Conservation (phyloP, 2,329 filamentous ascomycete species). For the Xylaria arbuscula region DNA sequence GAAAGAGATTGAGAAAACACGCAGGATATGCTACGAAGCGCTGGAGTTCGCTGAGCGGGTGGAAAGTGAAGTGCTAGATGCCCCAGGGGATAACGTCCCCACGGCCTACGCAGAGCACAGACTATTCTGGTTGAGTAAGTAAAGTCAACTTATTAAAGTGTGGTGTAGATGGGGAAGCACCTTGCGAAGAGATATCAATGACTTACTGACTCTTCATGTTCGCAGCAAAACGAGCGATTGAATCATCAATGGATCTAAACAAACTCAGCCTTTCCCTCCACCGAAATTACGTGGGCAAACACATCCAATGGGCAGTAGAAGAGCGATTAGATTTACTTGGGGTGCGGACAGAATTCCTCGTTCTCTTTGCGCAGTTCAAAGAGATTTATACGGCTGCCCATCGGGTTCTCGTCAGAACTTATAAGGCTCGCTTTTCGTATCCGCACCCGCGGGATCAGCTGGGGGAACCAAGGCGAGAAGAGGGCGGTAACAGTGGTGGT, state of each 20-base stretch:
- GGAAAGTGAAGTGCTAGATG: slow-evolving; percentile 4
- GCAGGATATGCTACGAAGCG: not conserved
- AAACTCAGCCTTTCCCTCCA: not conserved
- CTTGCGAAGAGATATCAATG: too few relatives aligned
- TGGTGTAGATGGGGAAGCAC: not conserved
- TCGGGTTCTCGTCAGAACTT: not conserved
- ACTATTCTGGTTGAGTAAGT: slow-evolving; percentile 19
- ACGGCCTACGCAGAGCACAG: slow-evolving; percentile 19
- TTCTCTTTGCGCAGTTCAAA: not conserved
- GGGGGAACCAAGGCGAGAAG: too few relatives aligned
- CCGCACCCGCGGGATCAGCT: too few relatives aligned
- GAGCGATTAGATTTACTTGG: not conserved
- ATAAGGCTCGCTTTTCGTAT: too few relatives aligned
- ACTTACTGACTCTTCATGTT: not conserved
- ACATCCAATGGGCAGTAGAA: not conserved
- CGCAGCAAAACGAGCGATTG: not conserved
- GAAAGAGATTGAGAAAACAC: not conserved
- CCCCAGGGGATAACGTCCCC: slow-evolving; percentile 4
- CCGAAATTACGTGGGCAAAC: not conserved
- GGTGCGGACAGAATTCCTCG: not conserved
- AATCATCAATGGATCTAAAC: not conserved
- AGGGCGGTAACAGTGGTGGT: not conserved
- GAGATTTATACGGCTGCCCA: not conserved
- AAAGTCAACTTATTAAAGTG: not conserved
- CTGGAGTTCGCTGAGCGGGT: not conserved